Evolutionary conservation across 352 stramenopile species (phyloP), one percentile per base, ranked within the genome.

Genomic region (Phytopythium chamaehyphon): DNA sequence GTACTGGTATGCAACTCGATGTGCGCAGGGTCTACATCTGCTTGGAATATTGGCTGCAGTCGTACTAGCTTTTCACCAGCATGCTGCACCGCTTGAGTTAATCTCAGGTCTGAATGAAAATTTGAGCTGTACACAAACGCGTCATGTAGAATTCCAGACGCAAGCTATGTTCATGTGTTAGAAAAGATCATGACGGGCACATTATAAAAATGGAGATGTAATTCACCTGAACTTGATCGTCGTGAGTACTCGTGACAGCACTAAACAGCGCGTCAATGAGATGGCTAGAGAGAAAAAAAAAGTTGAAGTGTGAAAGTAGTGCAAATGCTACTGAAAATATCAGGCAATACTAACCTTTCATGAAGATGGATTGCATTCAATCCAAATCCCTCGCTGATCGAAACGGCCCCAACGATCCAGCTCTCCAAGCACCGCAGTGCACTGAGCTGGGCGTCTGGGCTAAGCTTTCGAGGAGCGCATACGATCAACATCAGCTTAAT

Each of bases 401-500:
- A 57, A 35, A 91, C 54, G 46, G 72, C 86, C 11, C 81, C 81
- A 16, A 83, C 49, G 44, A 82, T 60, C 81, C 81, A 91, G 18
- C 58, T 71, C 55, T 88, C 78, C 9, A 91, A 55, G 33, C 81
- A 91, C 19, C 66, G 72, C 21, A 91, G 55, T 10, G 76, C 78
- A 45, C 47, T 68, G 23, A 51, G 62, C 8, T 57, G 62, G 14
- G 67, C 58, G 22, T 76, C 47, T 18, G 73, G 66, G 24, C 76
- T 86, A 45, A 23, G 46, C 24, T 48, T 40, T 22, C 6, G 23
- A 15, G 42, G 23, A 49, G 26, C 22, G 6, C 10, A 48, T 22
- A 54, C 40, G n/a, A 12, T 28, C 3, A 33, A 56, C n/a, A 56
- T 43, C 23, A 48, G 39, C 35, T 42, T 28, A 42, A n/a, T n/a